These are phyloP conservation scores for Penicillium sp. DNA, from an alignment of 2,329 filamentous ascomycete genomes.

Conservation along the genomic window DNA sequence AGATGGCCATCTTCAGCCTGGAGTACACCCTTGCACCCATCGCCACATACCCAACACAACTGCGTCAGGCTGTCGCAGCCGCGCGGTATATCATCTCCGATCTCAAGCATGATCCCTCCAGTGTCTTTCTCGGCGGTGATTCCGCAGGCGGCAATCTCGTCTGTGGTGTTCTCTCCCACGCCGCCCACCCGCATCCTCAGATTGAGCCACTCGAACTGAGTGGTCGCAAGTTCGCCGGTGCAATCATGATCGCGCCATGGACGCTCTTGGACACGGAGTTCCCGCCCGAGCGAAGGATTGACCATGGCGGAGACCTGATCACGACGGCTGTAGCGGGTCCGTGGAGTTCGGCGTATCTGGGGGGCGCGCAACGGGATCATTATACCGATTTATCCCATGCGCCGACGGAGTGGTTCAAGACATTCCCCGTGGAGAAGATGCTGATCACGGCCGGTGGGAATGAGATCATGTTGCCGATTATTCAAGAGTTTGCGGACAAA, in stretches of 20 bases:
- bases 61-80: constrained; percentile 37
- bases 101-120: constrained; percentile 27
- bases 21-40: constrained; percentile 53
- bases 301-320: constrained; percentile 49
- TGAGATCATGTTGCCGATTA: constrained; percentile 53
- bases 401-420: constrained; percentile 49
- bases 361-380: constrained; percentile 35
- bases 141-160: constrained; percentile 42
- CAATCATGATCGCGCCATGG: constrained; percentile 56
- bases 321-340: constrained; percentile 33
- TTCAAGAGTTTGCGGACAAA: constrained; percentile 46
- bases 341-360: constrained; percentile 49
- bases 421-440: constrained; percentile 44
- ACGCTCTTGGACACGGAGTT: constrained; percentile 45
- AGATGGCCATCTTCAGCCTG: constrained; percentile 48
- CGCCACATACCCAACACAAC: constrained; percentile 40
- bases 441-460: constrained; percentile 51
- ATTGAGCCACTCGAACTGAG: constrained; percentile 41
- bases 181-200: constrained; percentile 51
- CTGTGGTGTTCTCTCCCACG: constrained; percentile 35
- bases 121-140: constrained; percentile 40
- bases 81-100: constrained; percentile 36
- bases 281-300: constrained; percentile 37
- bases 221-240: constrained; percentile 42
- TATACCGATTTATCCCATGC: constrained; percentile 52